Evolutionary conservation across 1,284 basidiomycete genomes (phyloP).

Genomic region (Neonothopanus nambi): DNA sequence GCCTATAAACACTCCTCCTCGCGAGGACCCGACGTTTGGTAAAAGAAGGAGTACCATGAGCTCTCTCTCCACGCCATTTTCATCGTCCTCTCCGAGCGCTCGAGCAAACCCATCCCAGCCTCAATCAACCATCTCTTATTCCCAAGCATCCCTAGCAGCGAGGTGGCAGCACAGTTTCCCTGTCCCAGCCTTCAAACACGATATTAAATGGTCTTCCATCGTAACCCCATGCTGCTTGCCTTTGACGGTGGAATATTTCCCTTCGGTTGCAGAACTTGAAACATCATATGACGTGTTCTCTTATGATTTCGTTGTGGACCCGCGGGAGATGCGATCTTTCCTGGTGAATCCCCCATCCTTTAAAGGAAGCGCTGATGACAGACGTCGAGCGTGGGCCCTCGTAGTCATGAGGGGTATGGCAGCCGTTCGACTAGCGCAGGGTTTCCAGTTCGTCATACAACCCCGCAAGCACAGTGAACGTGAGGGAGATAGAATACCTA

Average conservation of each 20-base stretch:
- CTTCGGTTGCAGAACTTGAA: constrained; percentile 74
- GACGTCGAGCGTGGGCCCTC: constrained; percentile 71
- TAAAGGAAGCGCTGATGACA: constrained; percentile 51
- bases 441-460: constrained; percentile 89
- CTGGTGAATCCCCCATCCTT: constrained; percentile 64
- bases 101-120: constrained; percentile 69
- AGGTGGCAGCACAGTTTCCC: constrained; percentile 91
- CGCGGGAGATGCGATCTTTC: constrained; percentile 79
- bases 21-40: constrained; percentile 54
- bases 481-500: constrained; percentile 26
- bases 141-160: constrained; percentile 71
- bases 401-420: constrained; percentile 94
- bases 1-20: constrained; percentile 65
- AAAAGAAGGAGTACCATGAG: constrained; percentile 55
- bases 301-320: constrained; percentile 79
- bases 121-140: constrained; percentile 52
- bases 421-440: constrained; percentile 88
- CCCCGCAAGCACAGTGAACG: constrained; percentile 33
- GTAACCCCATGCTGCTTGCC: constrained; percentile 86
- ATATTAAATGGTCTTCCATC: constrained; percentile 92
- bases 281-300: constrained; percentile 80
- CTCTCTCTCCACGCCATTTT: constrained; percentile 35
- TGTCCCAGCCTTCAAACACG: constrained; percentile 74
- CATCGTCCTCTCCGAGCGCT: constrained; percentile 44
- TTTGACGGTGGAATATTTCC: constrained; percentile 90